Evolutionary conservation across 164 flowering plant species (phyloP).

Genomic region (Vitis labrusca): DNA sequence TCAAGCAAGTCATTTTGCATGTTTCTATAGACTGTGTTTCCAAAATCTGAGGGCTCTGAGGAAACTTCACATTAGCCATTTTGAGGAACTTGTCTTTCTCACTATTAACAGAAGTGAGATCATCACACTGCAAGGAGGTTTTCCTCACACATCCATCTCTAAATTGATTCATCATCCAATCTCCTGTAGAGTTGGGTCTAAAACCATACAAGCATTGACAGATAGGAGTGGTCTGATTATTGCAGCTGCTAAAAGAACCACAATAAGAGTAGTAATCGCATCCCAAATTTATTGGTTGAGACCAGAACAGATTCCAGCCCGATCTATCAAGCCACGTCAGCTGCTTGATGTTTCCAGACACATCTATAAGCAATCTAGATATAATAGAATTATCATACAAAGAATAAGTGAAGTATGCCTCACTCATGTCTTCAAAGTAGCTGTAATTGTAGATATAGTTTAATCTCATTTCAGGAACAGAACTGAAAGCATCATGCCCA

Average conservation of each 20-base stretch:
- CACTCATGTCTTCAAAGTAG: too few relatives aligned
- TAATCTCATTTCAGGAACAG: too few relatives aligned
- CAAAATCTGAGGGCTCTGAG: too few relatives aligned
- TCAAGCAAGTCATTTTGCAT: constrained; percentile 18
- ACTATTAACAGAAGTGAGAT: not conserved
- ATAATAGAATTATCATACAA: too few relatives aligned
- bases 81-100: constrained; percentile 7
- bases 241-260: constrained; percentile 27
- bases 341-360: too few relatives aligned
- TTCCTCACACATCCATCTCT: constrained; percentile 24
- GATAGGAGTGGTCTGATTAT: constrained; percentile 3
- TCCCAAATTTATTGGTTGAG: constrained; percentile 25
- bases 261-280: constrained; percentile 19
- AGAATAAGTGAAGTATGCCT: too few relatives aligned
- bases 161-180: not conserved
- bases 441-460: too few relatives aligned
- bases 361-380: too few relatives aligned
- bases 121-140: constrained; percentile 9
- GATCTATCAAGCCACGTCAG: too few relatives aligned
- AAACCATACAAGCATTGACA: constrained; percentile 29
- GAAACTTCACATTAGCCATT: too few relatives aligned
- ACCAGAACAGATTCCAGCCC: too few relatives aligned
- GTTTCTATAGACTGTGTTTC: not conserved
- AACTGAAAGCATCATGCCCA: too few relatives aligned
- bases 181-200: not conserved